These are phyloP conservation scores for Plantago coronopus DNA, from an alignment of 305 asterid species.

Conservation along the genomic window DNA sequence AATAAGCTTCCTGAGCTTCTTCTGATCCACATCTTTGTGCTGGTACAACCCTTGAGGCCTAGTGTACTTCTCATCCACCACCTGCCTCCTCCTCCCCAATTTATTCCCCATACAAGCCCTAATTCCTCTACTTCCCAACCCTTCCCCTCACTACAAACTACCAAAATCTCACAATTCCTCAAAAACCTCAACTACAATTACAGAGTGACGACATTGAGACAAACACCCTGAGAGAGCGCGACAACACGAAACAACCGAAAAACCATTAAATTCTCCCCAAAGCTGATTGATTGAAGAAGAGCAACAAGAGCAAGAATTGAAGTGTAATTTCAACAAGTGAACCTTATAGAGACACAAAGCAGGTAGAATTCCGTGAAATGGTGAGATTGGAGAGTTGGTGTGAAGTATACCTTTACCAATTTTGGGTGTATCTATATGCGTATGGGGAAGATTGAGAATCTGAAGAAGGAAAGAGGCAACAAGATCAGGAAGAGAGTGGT, in stretches of 20 bases:
- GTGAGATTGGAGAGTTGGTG: no score
- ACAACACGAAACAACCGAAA: no score
- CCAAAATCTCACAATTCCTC: conserved; percentile 24
- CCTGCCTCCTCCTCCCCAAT: conserved; percentile 88
- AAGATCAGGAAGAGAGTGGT: conserved; percentile 39
- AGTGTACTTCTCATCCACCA: conserved; percentile 98
- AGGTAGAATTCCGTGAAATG: no score
- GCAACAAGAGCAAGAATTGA: no score
- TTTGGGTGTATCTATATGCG: no score
- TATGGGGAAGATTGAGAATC: neutral
- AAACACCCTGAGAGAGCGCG: no score
- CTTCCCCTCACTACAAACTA: neutral
- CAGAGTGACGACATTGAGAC: no score
- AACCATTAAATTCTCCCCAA: no score
- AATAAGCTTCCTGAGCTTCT: conserved; percentile 94
- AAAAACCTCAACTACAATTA: conserved; percentile 11
- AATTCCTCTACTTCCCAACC: conserved; percentile 10
- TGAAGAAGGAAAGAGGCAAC: conserved; percentile 22
- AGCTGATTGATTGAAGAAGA: no score
- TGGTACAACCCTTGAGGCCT: conserved; percentile 98
- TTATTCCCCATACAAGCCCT: conserved; percentile 75
- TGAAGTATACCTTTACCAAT: no score
- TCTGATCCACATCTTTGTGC: conserved; percentile 91
- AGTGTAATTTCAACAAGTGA: no score
- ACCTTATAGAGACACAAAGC: no score